Evolutionary conservation across 2,329 filamentous ascomycete species (phyloP).

Genomic region (Stachybotrys elegans): DNA sequence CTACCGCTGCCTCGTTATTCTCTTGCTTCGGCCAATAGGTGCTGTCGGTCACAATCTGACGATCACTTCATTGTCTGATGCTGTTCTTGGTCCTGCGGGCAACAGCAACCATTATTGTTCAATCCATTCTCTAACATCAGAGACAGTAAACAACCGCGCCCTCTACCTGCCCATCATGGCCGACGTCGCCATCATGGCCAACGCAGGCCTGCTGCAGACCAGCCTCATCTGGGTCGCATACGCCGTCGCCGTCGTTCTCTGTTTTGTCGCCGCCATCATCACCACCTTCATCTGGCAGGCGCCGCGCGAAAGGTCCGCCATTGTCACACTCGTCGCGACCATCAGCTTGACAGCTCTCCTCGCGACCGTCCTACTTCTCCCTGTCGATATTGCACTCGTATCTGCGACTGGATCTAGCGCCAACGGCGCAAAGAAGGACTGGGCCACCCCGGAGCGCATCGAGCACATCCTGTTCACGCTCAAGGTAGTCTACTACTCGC

Average conservation of each 20-base stretch:
- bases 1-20: too few species aligned
- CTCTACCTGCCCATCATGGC: too few species aligned
- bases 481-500: constrained; percentile 83
- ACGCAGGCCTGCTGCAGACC: constrained; percentile 67
- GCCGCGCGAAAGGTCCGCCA: constrained; percentile 75
- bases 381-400: constrained; percentile 91
- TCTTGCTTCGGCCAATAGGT: too few species aligned
- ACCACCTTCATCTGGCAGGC: constrained; percentile 92
- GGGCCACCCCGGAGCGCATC: constrained; percentile 81
- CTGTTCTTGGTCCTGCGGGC: too few species aligned
- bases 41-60: too few species aligned
- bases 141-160: too few species aligned
- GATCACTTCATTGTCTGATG: not conserved
- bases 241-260: constrained; percentile 71
- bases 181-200: constrained; percentile 30
- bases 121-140: too few species aligned
- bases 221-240: constrained; percentile 95
- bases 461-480: constrained; percentile 74
- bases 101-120: too few species aligned
- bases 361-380: constrained; percentile 85
- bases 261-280: constrained; percentile 71
- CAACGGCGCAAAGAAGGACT: constrained; percentile 82
- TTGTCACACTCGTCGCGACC: constrained; percentile 80
- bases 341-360: constrained; percentile 82
- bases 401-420: constrained; percentile 77